Evolutionary conservation across 2,329 filamentous ascomycete species (phyloP).

Genomic region (Verticillium nubilum): DNA sequence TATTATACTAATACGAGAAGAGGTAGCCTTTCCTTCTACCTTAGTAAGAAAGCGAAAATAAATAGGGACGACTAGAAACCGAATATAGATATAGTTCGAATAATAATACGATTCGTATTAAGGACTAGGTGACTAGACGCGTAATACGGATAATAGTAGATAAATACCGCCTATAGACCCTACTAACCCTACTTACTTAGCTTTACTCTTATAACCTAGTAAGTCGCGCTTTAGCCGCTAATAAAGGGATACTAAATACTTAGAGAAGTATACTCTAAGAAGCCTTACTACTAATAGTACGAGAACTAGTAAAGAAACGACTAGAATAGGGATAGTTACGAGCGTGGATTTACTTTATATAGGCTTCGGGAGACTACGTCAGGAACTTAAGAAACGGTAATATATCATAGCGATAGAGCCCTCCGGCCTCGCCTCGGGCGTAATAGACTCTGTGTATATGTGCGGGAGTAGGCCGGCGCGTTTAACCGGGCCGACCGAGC

Average conservation of each 20-base stretch:
- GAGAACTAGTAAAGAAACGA: background rate
- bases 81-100: slow-evolving; percentile 20
- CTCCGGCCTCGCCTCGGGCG: background rate
- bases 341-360: background rate
- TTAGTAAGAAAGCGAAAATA: background rate
- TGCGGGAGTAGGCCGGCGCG: no score
- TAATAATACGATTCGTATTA: slow-evolving; percentile 22
- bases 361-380: background rate
- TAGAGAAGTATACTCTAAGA: background rate
- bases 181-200: background rate
- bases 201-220: background rate
- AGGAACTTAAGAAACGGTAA: background rate
- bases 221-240: background rate
- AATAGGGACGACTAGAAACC: slow-evolving; percentile 17
- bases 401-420: background rate
- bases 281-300: background rate
- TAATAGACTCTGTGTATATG: background rate
- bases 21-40: background rate
- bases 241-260: background rate
- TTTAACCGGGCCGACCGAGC: no score
- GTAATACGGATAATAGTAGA: background rate
- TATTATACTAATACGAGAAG: background rate
- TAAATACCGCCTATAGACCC: background rate
- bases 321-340: background rate
- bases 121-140: slow-evolving; percentile 16